phyloP scores from a whole-genome alignment of 805 yeast species.

The Scheffersomyces amazonensis region DNA sequence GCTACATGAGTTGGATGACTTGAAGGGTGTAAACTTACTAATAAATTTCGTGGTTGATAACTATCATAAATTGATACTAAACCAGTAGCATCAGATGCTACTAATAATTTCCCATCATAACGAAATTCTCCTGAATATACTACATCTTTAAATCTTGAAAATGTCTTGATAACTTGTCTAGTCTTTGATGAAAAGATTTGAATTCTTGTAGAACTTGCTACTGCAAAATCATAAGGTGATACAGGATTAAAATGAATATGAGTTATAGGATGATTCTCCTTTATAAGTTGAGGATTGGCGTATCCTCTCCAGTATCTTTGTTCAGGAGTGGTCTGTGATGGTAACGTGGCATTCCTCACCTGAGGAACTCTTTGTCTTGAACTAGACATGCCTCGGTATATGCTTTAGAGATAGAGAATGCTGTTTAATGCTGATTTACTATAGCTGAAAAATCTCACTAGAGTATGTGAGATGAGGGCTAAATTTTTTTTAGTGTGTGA shows the following conservation, averaged over 20 bases:
- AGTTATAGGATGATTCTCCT: slow-evolving; percentile 89
- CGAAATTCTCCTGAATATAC: slow-evolving; percentile 92
- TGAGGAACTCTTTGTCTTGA: slow-evolving; percentile 61
- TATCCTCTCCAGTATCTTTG: slow-evolving; percentile 93
- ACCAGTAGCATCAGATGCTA: slow-evolving; percentile 95
- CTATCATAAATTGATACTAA: slow-evolving; percentile 89
- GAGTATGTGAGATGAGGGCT: slow-evolving; percentile 1
- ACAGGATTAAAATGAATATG: slow-evolving; percentile 86
- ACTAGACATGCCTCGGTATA: too few relatives aligned
- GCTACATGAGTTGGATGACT: slow-evolving; percentile 91
- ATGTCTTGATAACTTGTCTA: slow-evolving; percentile 83
- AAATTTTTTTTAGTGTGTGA: not conserved
- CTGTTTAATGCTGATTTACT: too few relatives aligned
- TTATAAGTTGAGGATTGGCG: slow-evolving; percentile 78
- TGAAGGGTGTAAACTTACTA: slow-evolving; percentile 80
- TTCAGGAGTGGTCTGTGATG: slow-evolving; percentile 85
- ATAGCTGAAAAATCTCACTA: too few relatives aligned
- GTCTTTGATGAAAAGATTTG: slow-evolving; percentile 94
- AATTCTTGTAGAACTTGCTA: slow-evolving; percentile 85
- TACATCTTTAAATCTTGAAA: slow-evolving; percentile 83
- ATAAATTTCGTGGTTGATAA: slow-evolving; percentile 68
- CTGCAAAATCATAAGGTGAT: slow-evolving; percentile 88
- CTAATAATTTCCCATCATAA: slow-evolving; percentile 84
- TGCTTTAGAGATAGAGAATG: too few relatives aligned
- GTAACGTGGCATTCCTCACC: slow-evolving; percentile 70